Evolutionary conservation across 1,284 basidiomycete genomes (phyloP).

Genomic region (Marasmius oreades): DNA sequence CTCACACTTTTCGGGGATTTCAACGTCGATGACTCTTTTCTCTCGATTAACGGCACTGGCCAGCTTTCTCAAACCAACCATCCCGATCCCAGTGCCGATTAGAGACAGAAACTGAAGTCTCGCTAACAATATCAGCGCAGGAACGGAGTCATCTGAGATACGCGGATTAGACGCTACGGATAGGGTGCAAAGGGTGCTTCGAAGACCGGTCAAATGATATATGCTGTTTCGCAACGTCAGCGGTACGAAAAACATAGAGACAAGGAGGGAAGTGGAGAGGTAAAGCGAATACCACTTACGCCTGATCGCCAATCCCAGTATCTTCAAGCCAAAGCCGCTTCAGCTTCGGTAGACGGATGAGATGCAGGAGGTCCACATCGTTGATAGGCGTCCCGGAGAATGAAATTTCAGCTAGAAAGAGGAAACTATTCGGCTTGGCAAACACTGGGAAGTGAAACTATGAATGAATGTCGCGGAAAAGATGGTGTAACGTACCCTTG

Average conservation of each 20-base stretch:
- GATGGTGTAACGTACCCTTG: slow-evolving; percentile 35
- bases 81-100: slow-evolving; percentile 48
- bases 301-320: slow-evolving; percentile 59
- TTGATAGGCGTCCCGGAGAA: slow-evolving; percentile 41
- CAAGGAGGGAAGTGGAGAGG: too few relatives aligned
- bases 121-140: slow-evolving; percentile 45
- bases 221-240: slow-evolving; percentile 33
- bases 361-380: slow-evolving; percentile 46
- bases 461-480: slow-evolving; percentile 2
- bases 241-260: neutral
- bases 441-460: slow-evolving; percentile 37
- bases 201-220: slow-evolving; percentile 54
- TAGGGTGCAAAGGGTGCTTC: slow-evolving; percentile 46
- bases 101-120: slow-evolving; percentile 49
- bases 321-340: slow-evolving; percentile 46
- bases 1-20: slow-evolving; percentile 51
- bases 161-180: slow-evolving; percentile 46
- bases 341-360: slow-evolving; percentile 52
- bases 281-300: slow-evolving; percentile 32
- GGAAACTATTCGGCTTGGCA: slow-evolving; percentile 46
- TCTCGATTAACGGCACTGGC: slow-evolving; percentile 35
- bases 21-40: slow-evolving; percentile 40
- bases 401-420: slow-evolving; percentile 44
- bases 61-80: slow-evolving; percentile 53
- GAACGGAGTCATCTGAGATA: slow-evolving; percentile 53